A percentile compares a stretch with the other conserved stretches of the same genome.
phyloP scores from a whole-genome alignment of 768 basidiomycete species.

The Stropharia rugosoannulata region DNA sequence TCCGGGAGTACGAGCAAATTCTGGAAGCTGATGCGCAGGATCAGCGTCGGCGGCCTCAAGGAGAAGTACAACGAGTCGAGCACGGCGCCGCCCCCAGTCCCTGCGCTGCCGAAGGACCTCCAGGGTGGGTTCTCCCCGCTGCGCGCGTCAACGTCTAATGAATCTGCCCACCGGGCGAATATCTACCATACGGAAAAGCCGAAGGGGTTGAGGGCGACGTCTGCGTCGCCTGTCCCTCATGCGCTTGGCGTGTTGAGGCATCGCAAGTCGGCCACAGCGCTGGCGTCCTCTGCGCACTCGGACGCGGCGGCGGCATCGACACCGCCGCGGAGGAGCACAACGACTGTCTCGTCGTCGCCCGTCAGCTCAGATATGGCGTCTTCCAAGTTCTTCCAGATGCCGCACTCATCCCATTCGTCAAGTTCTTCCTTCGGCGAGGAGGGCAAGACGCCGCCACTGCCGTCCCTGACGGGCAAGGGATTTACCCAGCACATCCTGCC shows the following conservation, averaged over 20 bases:
- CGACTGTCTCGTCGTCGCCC: constrained; percentile 62
- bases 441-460: constrained; percentile 32
- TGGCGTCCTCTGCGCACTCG: not conserved
- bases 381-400: constrained; percentile 46
- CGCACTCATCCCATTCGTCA: constrained; percentile 48
- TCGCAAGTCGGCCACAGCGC: not conserved
- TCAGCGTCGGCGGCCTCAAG: constrained; percentile 62
- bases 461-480: constrained; percentile 20
- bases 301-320: not conserved
- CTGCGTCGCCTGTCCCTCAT: not conserved
- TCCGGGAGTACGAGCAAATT: constrained; percentile 41
- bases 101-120: constrained; percentile 52
- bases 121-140: not conserved
- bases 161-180: not conserved
- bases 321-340: constrained; percentile 39
- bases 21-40: constrained; percentile 71
- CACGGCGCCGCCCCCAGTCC: constrained; percentile 51
- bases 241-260: not conserved
- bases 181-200: not conserved
- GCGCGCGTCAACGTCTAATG: not conserved
- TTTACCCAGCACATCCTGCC: constrained; percentile 51
- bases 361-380: constrained; percentile 56
- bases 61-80: constrained; percentile 42
- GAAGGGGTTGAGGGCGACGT: not conserved
- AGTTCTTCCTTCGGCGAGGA: constrained; percentile 53